A percentile compares a stretch with the other conserved stretches of the same genome.
These are phyloP conservation scores for Kazachstania africana DNA, from an alignment of 805 yeast species.

Conservation along the genomic window DNA sequence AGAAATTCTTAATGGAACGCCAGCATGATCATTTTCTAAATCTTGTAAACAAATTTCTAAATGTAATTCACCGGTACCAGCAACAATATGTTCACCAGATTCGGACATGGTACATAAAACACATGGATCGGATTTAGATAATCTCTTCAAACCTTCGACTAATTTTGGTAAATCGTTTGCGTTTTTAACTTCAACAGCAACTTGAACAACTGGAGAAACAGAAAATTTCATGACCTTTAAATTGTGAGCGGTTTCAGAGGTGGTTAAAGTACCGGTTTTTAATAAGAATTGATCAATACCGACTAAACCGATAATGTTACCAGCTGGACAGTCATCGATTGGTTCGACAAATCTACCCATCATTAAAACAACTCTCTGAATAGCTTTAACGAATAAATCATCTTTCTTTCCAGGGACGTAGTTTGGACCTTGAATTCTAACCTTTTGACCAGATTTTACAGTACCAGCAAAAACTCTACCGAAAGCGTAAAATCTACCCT, in stretches of 20 bases:
- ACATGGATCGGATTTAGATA: conserved; percentile 99
- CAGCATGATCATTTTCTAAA: conserved; percentile 98
- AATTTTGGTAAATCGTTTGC: conserved; percentile 98
- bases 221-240: conserved; percentile 99
- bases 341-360: conserved; percentile 98
- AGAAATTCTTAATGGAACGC: conserved; percentile 94
- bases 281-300: conserved; percentile 99
- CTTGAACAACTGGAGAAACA: conserved; percentile 99
- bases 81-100: conserved; percentile 99
- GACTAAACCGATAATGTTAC: conserved; percentile 99
- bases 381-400: conserved; percentile 90
- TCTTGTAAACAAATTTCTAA: conserved; percentile 94
- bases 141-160: conserved; percentile 99
- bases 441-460: conserved; percentile 97
- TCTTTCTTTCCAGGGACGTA: conserved; percentile 97
- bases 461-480: conserved; percentile 99
- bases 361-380: conserved; percentile 99
- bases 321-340: conserved; percentile 99
- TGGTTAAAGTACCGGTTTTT: conserved; percentile 98
- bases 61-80: conserved; percentile 99
- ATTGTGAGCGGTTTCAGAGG: conserved; percentile 95
- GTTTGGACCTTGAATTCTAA: conserved; percentile 99
- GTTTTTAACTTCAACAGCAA: conserved; percentile 99
- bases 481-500: conserved; percentile 99
- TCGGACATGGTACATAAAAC: conserved; percentile 77